Evolutionary conservation across 345 rosid genomes (phyloP), one percentile per base, ranked within the genome.

Genomic region (Brassica cretica): DNA sequence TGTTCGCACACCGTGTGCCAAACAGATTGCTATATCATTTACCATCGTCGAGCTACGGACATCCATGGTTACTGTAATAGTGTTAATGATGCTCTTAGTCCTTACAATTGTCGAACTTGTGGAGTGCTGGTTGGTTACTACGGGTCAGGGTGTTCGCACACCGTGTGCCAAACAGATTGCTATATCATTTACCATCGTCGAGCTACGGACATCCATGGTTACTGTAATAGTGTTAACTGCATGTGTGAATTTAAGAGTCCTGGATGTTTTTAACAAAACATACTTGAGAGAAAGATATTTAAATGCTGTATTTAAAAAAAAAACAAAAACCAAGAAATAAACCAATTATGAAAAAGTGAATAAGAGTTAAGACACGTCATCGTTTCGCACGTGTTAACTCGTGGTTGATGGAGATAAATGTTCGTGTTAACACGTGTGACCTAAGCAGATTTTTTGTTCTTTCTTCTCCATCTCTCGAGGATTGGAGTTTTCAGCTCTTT

Each of bases 311-410:
- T 27, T 27, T 27, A 27, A 27, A 27, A 27, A 25, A 27, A 27
- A 27, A 27, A 4, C 4, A 27, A 4, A 27, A 21, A 21, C 24
- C 24, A 21, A 27, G 30, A 27, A 27, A 27, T 27, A 27, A 27
- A 27, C 30, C 30, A 27, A 27, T 0, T 27, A 27, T 27, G 30
- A 27, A 27, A 27, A 27, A 27, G 81, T 72, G 81, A 46, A 0
- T 44, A 44, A 44, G 64, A 60, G 55, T 11, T 46, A 0, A 5
- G 12, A 78, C 65, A 73, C 82, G 82, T 66, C 77, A 63, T 78
- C 74, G 77, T 67, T 72, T 78, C 44, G 46, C 69, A 60, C 41
- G 55, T 71, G 81, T 72, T 0, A 56, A 2, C n/a, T 44, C n/a
- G 9, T 78, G 72, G 51, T 18, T 78, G 81, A 66, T 71, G 65